Percentiles rank a stretch among this genome's conserved stretches.
These are phyloP conservation scores for Lentinula raphanica DNA, from an alignment of 768 basidiomycete species.

Conservation along the genomic window DNA sequence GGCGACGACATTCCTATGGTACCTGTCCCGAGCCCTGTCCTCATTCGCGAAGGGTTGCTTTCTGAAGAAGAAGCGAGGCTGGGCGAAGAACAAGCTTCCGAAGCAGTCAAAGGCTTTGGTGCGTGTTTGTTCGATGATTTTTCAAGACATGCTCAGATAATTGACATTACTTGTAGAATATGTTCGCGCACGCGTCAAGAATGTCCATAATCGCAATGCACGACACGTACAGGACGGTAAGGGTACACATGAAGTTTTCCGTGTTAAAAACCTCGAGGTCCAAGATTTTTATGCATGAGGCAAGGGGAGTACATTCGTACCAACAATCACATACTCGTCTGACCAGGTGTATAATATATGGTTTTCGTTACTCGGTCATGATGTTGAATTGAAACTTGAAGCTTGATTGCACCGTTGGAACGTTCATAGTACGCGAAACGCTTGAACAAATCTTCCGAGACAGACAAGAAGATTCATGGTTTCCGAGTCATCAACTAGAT, in stretches of 20 bases:
- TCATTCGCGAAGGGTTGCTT: slow-evolving; percentile 30
- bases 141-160: neutral
- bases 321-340: too few relatives aligned
- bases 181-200: slow-evolving; percentile 14
- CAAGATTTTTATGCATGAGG: slow-evolving; percentile 11
- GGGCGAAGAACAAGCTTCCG: neutral
- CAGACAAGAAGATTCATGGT: too few relatives aligned
- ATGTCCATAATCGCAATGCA: slow-evolving; percentile 11
- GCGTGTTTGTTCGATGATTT: neutral
- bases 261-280: slow-evolving; percentile 12
- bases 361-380: too few relatives aligned
- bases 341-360: too few relatives aligned
- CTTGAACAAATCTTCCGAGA: too few relatives aligned
- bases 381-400: too few relatives aligned
- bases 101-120: slow-evolving; percentile 18
- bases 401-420: too few relatives aligned
- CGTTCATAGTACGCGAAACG: too few relatives aligned
- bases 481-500: too few relatives aligned
- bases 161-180: slow-evolving; percentile 8
- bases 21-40: slow-evolving; percentile 35
- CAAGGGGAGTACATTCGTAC: too few relatives aligned
- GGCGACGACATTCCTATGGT: slow-evolving; percentile 33
- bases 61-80: slow-evolving; percentile 12
- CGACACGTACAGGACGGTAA: slow-evolving; percentile 8
- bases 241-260: slow-evolving; percentile 7